Evolutionary conservation across 257 asterid species (phyloP).

Genomic region (Apocynum venetum): DNA sequence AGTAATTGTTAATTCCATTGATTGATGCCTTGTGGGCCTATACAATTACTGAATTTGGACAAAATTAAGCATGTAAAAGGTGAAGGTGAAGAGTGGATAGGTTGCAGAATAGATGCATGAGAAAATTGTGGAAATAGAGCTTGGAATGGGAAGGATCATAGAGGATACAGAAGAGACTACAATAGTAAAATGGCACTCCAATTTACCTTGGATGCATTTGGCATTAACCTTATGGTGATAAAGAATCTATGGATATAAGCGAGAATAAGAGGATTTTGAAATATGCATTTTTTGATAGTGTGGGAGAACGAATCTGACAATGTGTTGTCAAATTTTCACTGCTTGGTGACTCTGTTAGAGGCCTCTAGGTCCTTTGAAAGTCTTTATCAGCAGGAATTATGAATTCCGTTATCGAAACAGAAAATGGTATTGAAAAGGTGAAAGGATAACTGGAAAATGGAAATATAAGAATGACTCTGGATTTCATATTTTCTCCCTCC

Average conservation of each 20-base stretch:
- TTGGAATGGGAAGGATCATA: neutral
- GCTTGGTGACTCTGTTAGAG: neutral
- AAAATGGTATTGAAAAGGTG: too few relatives aligned
- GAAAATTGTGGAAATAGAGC: slow-evolving; percentile 1
- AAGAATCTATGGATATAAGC: neutral
- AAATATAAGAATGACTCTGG: neutral
- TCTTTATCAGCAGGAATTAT: neutral
- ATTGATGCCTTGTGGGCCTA: neutral
- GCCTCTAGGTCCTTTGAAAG: neutral
- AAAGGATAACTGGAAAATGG: neutral
- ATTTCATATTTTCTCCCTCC: neutral
- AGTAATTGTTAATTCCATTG: neutral
- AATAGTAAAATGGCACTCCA: neutral
- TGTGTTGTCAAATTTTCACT: neutral
- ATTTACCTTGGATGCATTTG: neutral
- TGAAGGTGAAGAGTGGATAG: neutral
- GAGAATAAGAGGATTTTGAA: neutral
- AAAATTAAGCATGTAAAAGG: slow-evolving; percentile 5
- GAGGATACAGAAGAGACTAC: neutral
- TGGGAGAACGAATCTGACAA: neutral
- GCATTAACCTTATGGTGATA: neutral
- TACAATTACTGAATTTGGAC: neutral
- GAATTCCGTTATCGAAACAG: neutral
- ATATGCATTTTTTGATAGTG: neutral
- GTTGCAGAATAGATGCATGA: neutral